A percentile compares a stretch with the other conserved stretches of the same genome.
phyloP scores from a whole-genome alignment of 768 basidiomycete genomes.

The Rubroboletus pulcherrimus region DNA sequence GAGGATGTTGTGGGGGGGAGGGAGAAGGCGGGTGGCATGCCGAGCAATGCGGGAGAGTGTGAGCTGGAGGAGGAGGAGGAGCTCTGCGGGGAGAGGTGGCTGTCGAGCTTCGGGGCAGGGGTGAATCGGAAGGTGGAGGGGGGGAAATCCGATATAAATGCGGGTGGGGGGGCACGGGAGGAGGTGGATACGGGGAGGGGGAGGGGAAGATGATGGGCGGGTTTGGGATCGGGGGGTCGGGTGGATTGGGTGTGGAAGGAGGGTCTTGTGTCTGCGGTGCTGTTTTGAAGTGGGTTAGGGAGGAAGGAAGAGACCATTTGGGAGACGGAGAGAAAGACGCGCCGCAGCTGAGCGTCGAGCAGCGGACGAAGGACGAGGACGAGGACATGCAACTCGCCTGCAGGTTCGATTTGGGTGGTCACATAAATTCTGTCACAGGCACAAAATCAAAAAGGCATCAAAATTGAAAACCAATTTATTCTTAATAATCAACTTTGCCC shows the following conservation, averaged over 20 bases:
- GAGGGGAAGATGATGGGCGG: too few species aligned
- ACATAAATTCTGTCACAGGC: slow-evolving; percentile 36
- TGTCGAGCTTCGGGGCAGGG: background rate
- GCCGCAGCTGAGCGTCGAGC: background rate
- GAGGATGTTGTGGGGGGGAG: background rate
- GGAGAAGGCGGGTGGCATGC: background rate
- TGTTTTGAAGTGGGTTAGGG: background rate
- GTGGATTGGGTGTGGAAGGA: background rate
- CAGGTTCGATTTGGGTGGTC: slow-evolving; percentile 12
- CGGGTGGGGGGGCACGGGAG: background rate
- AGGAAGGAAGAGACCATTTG: background rate
- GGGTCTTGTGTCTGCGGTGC: too few species aligned
- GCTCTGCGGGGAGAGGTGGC: slow-evolving; percentile 14
- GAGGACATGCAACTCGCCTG: slow-evolving; percentile 23
- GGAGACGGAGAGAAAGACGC: background rate
- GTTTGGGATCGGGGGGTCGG: background rate
- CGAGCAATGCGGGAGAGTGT: slow-evolving; percentile 28
- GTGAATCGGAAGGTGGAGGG: slow-evolving; percentile 18
- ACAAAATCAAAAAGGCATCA: slow-evolving; percentile 23
- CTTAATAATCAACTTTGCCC: slow-evolving; percentile 19
- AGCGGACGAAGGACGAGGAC: slow-evolving; percentile 8
- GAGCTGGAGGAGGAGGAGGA: slow-evolving; percentile 21
- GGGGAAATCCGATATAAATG: slow-evolving; percentile 38
- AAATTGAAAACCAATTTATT: slow-evolving; percentile 29
- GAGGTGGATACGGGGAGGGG: background rate